A percentile compares a stretch with the other conserved stretches of the same genome.
phyloP scores from a whole-genome alignment of 2,329 filamentous ascomycete species.

The Pyrenochaeta sp. region DNA sequence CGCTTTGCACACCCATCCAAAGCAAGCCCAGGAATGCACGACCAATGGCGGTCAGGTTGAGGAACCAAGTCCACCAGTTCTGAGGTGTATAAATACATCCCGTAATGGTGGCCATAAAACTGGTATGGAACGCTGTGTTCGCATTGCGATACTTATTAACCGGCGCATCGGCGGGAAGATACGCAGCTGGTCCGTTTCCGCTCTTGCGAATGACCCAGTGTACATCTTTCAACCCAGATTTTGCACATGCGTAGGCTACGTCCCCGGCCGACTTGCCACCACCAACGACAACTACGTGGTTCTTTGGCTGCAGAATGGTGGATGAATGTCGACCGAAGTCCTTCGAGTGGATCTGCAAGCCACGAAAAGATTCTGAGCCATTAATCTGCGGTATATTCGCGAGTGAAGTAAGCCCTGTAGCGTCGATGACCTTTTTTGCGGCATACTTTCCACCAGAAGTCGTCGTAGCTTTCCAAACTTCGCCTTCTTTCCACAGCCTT shows the following conservation, averaged over 20 bases:
- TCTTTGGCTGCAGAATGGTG: slow-evolving; percentile 17
- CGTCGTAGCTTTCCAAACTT: slow-evolving; percentile 6
- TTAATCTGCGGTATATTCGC: slow-evolving; percentile 41
- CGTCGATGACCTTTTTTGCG: slow-evolving; percentile 25
- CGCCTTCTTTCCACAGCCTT: slow-evolving; percentile 18
- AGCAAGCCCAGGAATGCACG: slow-evolving; percentile 11
- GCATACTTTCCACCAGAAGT: slow-evolving; percentile 3
- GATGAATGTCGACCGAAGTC: slow-evolving; percentile 30
- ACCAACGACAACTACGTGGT: slow-evolving; percentile 41
- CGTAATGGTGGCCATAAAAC: slow-evolving; percentile 17
- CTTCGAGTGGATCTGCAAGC: slow-evolving; percentile 41
- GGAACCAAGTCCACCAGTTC: slow-evolving; percentile 16
- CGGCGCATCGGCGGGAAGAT: slow-evolving; percentile 30
- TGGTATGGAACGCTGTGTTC: slow-evolving; percentile 25
- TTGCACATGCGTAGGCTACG: slow-evolving; percentile 45
- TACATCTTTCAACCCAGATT: slow-evolving; percentile 38
- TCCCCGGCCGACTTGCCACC: slow-evolving; percentile 51
- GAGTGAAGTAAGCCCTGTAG: slow-evolving; percentile 27
- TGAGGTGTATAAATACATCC: slow-evolving; percentile 18
- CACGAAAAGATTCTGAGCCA: slow-evolving; percentile 33
- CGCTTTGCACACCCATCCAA: slow-evolving; percentile 18
- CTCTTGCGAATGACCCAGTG: slow-evolving; percentile 46
- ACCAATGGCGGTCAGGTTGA: slow-evolving; percentile 22
- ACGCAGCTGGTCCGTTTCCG: slow-evolving; percentile 41
- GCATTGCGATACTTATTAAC: slow-evolving; percentile 22